Base-by-base conservation (phyloP, 2,329 filamentous ascomycete genomes). In the Volutella citrinella region DNA sequence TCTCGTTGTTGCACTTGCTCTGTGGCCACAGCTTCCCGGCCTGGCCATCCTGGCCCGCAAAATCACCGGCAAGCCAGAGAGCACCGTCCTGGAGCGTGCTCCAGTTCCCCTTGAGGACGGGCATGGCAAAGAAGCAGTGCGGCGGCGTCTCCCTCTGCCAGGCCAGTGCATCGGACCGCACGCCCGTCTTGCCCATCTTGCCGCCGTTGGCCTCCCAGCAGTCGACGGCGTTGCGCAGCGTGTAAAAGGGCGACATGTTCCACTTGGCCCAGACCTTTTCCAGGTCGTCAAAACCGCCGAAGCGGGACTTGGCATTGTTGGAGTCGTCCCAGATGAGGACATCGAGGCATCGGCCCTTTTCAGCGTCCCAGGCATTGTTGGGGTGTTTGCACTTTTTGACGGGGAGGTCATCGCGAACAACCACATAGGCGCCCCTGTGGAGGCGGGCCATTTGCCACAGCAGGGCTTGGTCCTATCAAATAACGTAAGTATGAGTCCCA, bases 381-480 rank as follows among this genome's bases (percentile, higher is more conserved):
- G n/a, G 36, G 27, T 35, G 30, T 3, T 8, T 39, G 6, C 36
- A 39, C 19, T 31, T 39, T 11, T 13, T 12, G 15, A 19, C 5
- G 12, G 36, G 22, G 17, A 39, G 17, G 14, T 39, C 36, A 7
- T 35, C 36, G 10, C 36, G 32, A 9, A 39, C 24, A 7, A 39
- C 27, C n/a, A 13, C 32, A 13, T 35, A 39, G 4, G 31, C 24
- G 4, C 27, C 32, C 10, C 16, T 31, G 30, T 17, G 35, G 10
- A 6, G 8, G 20, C 36, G 19, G 1, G 27, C 36, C 36, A 39
- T 39, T 15, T 35, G 27, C 32, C 32, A 39, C 2, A 39, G 11
- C 4, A 39, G 7, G 13, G 36, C 36, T 14, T 39, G 33, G 11
- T 39, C 32, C 31, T 34, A n/a, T 15, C 10, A 10, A 28, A 21